Conservation (phyloP, 768 basidiomycete species). For the Pisolithus orientalis region DNA sequence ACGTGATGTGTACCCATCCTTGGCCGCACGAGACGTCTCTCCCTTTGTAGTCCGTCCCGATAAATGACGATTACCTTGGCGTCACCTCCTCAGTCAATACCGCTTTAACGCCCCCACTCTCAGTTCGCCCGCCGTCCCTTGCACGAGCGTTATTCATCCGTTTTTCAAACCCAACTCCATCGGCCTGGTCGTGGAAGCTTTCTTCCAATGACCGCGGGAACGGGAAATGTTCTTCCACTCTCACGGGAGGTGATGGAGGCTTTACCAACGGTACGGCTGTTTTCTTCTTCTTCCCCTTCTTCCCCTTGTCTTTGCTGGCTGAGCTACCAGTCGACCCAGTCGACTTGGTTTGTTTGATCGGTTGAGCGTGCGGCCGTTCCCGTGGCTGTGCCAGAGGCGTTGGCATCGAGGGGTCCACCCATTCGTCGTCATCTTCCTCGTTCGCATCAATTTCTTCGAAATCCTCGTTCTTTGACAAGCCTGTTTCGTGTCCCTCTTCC, state of each 20-base stretch:
- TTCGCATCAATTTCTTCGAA: conserved; percentile 23
- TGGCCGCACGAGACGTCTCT: conserved; percentile 13
- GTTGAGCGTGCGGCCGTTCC: conserved; percentile 22
- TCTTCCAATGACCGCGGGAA: conserved; percentile 52
- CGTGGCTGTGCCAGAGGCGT: conserved; percentile 25
- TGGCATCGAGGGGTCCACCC: conserved; percentile 63
- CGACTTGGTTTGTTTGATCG: conserved; percentile 20
- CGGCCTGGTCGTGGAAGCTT: conserved; percentile 24
- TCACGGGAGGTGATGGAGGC: conserved; percentile 26
- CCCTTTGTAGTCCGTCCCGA: conserved; percentile 5
- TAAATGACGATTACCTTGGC: conserved; percentile 6
- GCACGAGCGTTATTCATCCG: conserved; percentile 73
- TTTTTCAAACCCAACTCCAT: conserved; percentile 27
- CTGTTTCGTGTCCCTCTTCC: conserved; percentile 11
- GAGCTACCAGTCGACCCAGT: conserved; percentile 21
- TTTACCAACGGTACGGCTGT: conserved; percentile 36
- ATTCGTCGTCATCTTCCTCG: conserved; percentile 43
- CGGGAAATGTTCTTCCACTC: conserved; percentile 43
- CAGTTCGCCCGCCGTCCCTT: conserved; percentile 75
- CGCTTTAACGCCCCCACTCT: conserved; percentile 81
- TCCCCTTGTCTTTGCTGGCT: conserved; percentile 19
- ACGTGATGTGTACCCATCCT: not conserved
- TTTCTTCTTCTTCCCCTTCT: conserved; percentile 33
- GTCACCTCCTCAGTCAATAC: conserved; percentile 42
- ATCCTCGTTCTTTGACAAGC: conserved; percentile 24